Percentiles rank a stretch among this genome's conserved stretches.
Conservation (phyloP, 2,329 filamentous ascomycete genomes). For the Trichoderma atroviride region DNA sequence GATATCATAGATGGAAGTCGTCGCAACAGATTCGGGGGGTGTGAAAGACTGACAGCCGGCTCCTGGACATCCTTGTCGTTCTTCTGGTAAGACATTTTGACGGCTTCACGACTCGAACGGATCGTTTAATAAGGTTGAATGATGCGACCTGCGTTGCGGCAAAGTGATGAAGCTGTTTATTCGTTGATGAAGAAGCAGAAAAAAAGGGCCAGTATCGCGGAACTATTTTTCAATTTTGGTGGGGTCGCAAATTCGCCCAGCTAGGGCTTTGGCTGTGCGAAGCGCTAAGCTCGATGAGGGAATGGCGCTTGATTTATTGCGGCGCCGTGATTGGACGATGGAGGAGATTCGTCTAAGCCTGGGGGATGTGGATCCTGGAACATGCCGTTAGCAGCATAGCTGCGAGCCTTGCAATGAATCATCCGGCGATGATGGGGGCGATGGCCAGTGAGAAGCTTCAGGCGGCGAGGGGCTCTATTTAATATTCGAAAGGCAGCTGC, state of each 20-base stretch:
- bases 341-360: neutral
- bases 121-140: slow-evolving; percentile 28
- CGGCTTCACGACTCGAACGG: slow-evolving; percentile 80
- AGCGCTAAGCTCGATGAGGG: slow-evolving; percentile 29
- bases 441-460: slow-evolving; percentile 22
- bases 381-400: neutral
- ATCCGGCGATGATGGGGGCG: slow-evolving; percentile 28
- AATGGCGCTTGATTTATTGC: neutral
- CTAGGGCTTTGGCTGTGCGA: slow-evolving; percentile 31
- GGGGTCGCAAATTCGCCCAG: slow-evolving; percentile 20
- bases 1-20: neutral
- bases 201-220: slow-evolving; percentile 26
- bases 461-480: neutral
- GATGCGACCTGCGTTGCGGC: slow-evolving; percentile 60
- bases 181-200: slow-evolving; percentile 16
- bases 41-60: slow-evolving; percentile 66
- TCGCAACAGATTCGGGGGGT: neutral
- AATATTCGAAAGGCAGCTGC: neutral
- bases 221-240: slow-evolving; percentile 29
- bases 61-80: slow-evolving; percentile 91
- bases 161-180: slow-evolving; percentile 70
- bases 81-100: slow-evolving; percentile 92
- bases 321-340: slow-evolving; percentile 27
- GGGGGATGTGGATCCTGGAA: neutral
- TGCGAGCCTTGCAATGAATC: slow-evolving; percentile 27